Conservation (phyloP, 768 basidiomycete genomes). For the Dictyophora rubrovolvata region DNA sequence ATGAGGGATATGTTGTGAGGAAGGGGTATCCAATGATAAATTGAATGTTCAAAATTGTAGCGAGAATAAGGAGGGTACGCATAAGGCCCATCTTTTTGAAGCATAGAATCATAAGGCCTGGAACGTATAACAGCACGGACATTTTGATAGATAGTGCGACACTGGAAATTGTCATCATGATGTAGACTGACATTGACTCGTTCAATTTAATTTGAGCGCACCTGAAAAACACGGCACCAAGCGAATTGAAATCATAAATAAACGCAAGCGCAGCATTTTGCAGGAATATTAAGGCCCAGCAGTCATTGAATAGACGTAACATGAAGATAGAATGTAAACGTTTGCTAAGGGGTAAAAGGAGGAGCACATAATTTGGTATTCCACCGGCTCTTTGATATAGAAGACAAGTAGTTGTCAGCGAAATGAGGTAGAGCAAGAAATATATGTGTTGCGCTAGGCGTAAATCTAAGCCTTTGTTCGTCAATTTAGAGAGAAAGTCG, state of each 20-base stretch:
- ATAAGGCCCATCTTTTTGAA: constrained; percentile 63
- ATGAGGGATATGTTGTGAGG: constrained; percentile 43
- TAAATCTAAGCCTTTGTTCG: constrained; percentile 50
- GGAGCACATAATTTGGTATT: constrained; percentile 60
- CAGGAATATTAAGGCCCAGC: constrained; percentile 65
- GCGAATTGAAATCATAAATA: constrained; percentile 45
- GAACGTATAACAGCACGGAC: constrained; percentile 84
- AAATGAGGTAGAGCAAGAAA: constrained; percentile 57
- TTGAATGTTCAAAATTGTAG: constrained; percentile 33
- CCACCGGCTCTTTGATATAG: constrained; percentile 57
- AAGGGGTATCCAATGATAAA: constrained; percentile 60
- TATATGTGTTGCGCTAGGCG: constrained; percentile 70
- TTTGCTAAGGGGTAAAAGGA: constrained; percentile 80
- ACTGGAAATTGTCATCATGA: constrained; percentile 26
- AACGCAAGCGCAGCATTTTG: constrained; percentile 61
- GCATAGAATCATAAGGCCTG: constrained; percentile 73
- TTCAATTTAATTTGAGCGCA: constrained; percentile 29
- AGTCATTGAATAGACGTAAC: constrained; percentile 90
- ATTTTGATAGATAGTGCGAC: constrained; percentile 88
- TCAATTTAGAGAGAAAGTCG: constrained; percentile 52
- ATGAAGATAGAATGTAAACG: constrained; percentile 89
- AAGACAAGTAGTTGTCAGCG: constrained; percentile 50
- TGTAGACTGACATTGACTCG: neutral
- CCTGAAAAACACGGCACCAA: constrained; percentile 68
- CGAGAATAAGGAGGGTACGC: constrained; percentile 25